Base-by-base conservation (phyloP, 768 basidiomycete genomes). In the Lactarius hatsudake region DNA sequence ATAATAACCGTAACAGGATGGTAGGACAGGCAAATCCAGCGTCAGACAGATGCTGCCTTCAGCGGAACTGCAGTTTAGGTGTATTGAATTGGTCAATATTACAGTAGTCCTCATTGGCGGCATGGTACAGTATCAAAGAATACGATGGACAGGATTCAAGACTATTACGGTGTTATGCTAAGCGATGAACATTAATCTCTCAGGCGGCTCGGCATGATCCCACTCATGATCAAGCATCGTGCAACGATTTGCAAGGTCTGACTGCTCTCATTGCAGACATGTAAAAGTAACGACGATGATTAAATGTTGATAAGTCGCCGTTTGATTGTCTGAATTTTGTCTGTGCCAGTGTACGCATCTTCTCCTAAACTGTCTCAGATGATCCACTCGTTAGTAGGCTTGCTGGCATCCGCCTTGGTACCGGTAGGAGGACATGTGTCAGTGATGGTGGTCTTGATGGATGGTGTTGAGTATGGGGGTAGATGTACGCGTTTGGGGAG, bases 401-500 rank as follows among this genome's bases (percentile, higher is more conserved):
- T 51, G 13, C 48, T 26, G 23, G 12, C n/a, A 26, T 15, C 23
- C 48, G 5, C 48, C 45, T 48, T 23, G 45, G 45, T 48, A 23
- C 45, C n/a, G n/a, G 45, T 10, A n/a, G 45, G n/a, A 23, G n/a
- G 34, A n/a, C 20, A 23, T 62, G 56, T 10, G 34, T 38, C 54
- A 51, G 28, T 42, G 56, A 66, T 51, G 54, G 61, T 26, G 20
- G 20, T 56, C 53, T 18, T 61, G 65, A 66, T 48, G 57, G 57
- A 7, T 9, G 40, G 28, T 5, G 20, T 40, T 38, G 55, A 28
- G 54, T 18, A 30, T 18, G 9, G 18, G 12, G 4, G 20, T 30
- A 28, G 20, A 17, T 51, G 60, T 3, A 20, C 18, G 17, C 34
- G 32, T 38, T 20, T 32, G 15, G 20, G 10, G 13, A 23, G 23